Evolutionary conservation across 176 grass and related monocot genomes (phyloP).

Genomic region (Rhynchospora pubera): DNA sequence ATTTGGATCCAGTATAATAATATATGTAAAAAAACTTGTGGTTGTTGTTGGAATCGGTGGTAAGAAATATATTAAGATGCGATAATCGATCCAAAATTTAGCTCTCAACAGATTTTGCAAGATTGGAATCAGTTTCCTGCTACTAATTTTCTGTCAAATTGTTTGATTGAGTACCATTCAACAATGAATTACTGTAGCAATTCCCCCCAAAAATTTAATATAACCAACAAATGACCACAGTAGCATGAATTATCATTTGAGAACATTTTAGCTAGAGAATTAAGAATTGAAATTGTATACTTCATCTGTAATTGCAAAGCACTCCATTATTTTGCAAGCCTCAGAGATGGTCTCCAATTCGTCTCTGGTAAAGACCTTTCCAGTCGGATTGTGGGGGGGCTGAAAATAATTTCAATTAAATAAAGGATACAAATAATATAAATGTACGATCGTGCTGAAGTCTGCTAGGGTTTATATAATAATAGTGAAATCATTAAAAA

Average conservation of each 20-base stretch:
- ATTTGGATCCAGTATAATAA: too few relatives aligned
- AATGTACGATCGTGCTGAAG: too few relatives aligned
- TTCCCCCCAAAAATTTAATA: not conserved
- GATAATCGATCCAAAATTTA: too few relatives aligned
- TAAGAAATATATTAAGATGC: too few relatives aligned
- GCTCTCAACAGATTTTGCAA: too few relatives aligned
- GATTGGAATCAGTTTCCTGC: not conserved
- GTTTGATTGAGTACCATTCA: not conserved
- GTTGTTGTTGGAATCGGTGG: too few relatives aligned
- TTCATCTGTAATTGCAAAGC: conserved; percentile 16
- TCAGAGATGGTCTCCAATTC: conserved; percentile 23
- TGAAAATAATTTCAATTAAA: conserved; percentile 24
- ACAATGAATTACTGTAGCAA: not conserved
- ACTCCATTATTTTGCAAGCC: not conserved
- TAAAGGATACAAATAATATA: too few relatives aligned
- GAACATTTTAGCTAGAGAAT: not conserved
- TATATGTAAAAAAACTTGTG: too few relatives aligned
- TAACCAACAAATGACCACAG: not conserved
- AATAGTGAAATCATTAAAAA: not conserved
- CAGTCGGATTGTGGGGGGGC: conserved; percentile 93
- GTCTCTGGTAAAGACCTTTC: conserved; percentile 70
- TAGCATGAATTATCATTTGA: not conserved
- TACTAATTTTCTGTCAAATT: not conserved
- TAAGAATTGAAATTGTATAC: not conserved
- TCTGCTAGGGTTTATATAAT: too few relatives aligned